Conservation (phyloP, 2,329 filamentous ascomycete species). For the Bipolaris bicolor region DNA sequence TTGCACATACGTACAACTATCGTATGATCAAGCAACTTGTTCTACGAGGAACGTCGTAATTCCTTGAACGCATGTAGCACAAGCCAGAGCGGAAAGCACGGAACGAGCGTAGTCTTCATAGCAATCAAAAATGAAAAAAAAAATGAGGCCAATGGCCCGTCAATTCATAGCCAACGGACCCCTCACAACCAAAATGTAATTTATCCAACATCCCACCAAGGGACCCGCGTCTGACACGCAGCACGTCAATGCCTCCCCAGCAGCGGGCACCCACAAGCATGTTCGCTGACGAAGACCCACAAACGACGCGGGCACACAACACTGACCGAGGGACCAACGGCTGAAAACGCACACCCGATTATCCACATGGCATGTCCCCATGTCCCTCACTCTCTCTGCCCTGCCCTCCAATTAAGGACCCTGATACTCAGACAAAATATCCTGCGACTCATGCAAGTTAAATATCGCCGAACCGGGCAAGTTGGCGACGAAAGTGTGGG, state of each 20-base stretch:
- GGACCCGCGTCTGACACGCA: neutral
- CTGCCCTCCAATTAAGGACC: neutral
- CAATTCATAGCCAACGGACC: too few species aligned
- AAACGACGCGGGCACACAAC: too few species aligned
- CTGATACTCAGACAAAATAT: neutral
- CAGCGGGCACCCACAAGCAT: too few species aligned
- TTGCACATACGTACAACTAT: neutral
- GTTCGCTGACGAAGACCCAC: too few species aligned
- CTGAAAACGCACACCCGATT: neutral
- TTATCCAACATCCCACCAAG: neutral
- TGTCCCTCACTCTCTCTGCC: too few species aligned
- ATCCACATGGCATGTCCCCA: neutral
- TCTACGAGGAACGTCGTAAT: neutral
- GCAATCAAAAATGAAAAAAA: too few species aligned
- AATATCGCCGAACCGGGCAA: neutral
- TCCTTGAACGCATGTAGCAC: neutral
- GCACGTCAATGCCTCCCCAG: too few species aligned
- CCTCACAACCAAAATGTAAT: neutral
- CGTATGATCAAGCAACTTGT: neutral
- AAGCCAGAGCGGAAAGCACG: neutral
- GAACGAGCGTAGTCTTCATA: too few species aligned
- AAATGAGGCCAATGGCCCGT: too few species aligned
- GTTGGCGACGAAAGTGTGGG: neutral
- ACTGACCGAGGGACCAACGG: neutral
- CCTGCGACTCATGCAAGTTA: neutral